Evolutionary conservation across 1,284 basidiomycete genomes (phyloP), one percentile per base, ranked within the genome.

Genomic region (Trametes pubescens): DNA sequence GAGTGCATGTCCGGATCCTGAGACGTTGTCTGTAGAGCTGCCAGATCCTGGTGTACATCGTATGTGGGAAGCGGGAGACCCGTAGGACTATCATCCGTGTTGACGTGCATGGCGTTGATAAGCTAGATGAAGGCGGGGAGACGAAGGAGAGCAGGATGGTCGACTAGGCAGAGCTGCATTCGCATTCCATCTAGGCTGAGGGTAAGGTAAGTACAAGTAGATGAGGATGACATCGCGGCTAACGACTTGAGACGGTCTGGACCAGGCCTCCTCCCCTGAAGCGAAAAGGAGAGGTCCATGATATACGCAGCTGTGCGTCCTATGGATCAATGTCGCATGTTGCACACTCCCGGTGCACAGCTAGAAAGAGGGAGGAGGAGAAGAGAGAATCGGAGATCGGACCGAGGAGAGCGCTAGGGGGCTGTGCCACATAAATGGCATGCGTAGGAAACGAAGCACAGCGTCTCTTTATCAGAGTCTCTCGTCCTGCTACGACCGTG

Each of bases 151-250:
- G 40, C 6, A 43, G 18, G 40, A 16, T 7, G 3, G 6, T n/a
- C 40, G 14, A 29, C 47, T 3, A 22, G 11, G 22, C 3, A 47
- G 21, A 22, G 24, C 7, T 9, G 7, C n/a, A 5, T 22, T 47
- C 44, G 22, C 13, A 14, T 24, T 48, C 24, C 4, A n/a, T 14
- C 40, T 8, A 43, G 4, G 24, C 34, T 18, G 6, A 24, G 8
- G 7, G 6, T 26, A n/a, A n/a, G n/a, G n/a, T n/a, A n/a, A n/a
- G n/a, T n/a, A n/a, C n/a, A n/a, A n/a, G n/a, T n/a, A n/a, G 24
- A 11, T 5, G 5, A 32, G 49, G 49, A 34, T 51, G 49, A 51
- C 49, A 51, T n/a, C n/a, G 49, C n/a, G 49, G 49, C 49, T 51
- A 32, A 51, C 49, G 16, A n/a, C 26, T 14, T 26, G 10, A 9